A percentile compares a stretch with the other conserved stretches of the same genome.
Evolutionary conservation across 345 rosid genomes (phyloP).

Genomic region (Sisymbrium irio): DNA sequence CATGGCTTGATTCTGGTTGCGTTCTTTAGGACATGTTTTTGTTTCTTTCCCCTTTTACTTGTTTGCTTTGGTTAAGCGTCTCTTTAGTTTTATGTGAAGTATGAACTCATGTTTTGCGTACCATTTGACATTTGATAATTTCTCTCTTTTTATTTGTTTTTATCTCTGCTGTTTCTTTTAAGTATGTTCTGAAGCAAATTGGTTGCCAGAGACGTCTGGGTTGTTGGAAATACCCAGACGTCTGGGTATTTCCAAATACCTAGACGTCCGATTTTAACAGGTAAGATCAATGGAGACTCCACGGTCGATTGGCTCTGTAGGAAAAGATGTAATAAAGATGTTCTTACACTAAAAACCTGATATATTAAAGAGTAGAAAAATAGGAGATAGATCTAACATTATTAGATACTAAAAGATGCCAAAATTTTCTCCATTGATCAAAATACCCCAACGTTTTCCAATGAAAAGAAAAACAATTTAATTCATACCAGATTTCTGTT

Average conservation of each 20-base stretch:
- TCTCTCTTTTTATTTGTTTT: not conserved
- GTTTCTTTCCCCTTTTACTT: not conserved
- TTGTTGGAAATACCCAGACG: not conserved
- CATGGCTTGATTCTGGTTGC: slow-evolving; percentile 13
- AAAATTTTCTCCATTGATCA: not conserved
- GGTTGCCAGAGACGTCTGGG: not conserved
- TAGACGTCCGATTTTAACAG: not conserved
- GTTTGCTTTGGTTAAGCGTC: slow-evolving; percentile 8
- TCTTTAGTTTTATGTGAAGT: slow-evolving; percentile 18
- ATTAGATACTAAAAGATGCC: not conserved
- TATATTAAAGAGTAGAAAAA: not conserved
- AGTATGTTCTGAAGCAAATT: not conserved
- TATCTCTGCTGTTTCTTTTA: not conserved
- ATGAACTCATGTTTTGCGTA: slow-evolving; percentile 21
- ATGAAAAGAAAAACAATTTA: not conserved
- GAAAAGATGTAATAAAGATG: not conserved
- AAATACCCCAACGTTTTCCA: not conserved
- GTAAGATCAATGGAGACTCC: too few relatives aligned
- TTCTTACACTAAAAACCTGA: too few relatives aligned
- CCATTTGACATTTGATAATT: slow-evolving; percentile 5
- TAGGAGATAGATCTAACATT: not conserved
- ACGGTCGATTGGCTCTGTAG: not conserved
- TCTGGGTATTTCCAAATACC: too few relatives aligned
- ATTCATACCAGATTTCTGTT: not conserved
- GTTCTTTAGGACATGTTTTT: slow-evolving; percentile 26